Evolutionary conservation across 140 eudicot species (phyloP).

Genomic region (Anethum foeniculum): DNA sequence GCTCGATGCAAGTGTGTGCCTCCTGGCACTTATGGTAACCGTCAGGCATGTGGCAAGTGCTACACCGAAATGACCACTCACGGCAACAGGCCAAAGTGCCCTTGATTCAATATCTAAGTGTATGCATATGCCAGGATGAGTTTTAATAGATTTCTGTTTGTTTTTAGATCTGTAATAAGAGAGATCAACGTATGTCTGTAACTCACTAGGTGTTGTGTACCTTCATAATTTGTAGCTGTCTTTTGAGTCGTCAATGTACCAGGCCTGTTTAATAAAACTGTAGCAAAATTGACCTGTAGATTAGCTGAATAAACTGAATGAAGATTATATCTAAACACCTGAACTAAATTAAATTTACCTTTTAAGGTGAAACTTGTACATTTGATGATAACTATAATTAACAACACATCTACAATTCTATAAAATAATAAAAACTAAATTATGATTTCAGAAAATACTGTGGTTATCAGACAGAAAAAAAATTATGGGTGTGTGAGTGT

Average conservation of each 20-base stretch:
- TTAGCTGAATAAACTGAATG: not conserved
- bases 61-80: conserved; percentile 78
- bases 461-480: not conserved
- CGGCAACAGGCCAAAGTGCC: conserved; percentile 60
- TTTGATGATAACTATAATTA: no score
- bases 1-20: conserved; percentile 71
- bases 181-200: not conserved
- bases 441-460: not conserved
- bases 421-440: not conserved
- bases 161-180: not conserved
- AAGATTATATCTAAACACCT: not conserved
- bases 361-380: no score
- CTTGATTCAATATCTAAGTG: conserved; percentile 15
- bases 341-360: not conserved
- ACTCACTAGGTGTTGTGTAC: not conserved
- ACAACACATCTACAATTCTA: not conserved
- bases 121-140: not conserved
- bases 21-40: conserved; percentile 64
- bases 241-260: not conserved
- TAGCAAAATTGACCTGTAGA: not conserved
- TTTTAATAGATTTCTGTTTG: not conserved
- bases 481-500: no score
- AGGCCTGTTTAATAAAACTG: not conserved
- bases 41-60: conserved; percentile 59
- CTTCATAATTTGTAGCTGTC: not conserved